These are phyloP conservation scores for Miamiensis avidus DNA, from an alignment of 169 alveolate species.

Conservation along the genomic window DNA sequence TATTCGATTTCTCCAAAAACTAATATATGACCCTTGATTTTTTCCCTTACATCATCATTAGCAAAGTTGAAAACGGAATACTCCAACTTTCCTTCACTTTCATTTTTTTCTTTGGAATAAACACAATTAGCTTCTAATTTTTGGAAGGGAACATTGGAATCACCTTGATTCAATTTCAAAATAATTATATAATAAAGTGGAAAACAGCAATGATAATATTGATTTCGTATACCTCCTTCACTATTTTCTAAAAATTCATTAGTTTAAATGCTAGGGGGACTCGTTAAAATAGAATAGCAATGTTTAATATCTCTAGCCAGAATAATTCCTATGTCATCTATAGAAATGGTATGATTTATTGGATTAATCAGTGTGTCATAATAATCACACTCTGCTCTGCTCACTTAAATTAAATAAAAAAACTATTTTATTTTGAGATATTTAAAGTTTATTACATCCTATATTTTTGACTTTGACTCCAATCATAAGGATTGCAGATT, in stretches of 20 bases:
- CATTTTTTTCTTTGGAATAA: not conserved
- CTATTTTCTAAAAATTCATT: not conserved
- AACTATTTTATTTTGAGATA: not conserved
- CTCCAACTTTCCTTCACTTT: conserved; percentile 11
- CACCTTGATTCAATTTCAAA: not conserved
- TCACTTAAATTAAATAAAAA: not conserved
- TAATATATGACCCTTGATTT: conserved; percentile 3
- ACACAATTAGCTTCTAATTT: not conserved
- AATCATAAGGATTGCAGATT: conserved; percentile 14
- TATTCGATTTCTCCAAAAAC: conserved; percentile 6
- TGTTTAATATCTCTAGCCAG: not conserved
- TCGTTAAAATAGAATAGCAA: not conserved
- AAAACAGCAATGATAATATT: not conserved
- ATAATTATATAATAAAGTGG: no score
- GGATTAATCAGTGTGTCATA: conserved; percentile 17
- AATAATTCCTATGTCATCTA: conserved; percentile 1
- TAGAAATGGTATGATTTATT: not conserved
- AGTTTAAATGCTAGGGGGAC: not conserved
- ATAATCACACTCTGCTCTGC: conserved; percentile 2
- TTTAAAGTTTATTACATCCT: not conserved
- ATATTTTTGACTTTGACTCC: conserved; percentile 14
- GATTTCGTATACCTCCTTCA: not conserved
- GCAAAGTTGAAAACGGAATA: not conserved
- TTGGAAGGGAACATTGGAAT: not conserved
- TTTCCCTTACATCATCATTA: conserved; percentile 1